Evolutionary conservation across 2,329 filamentous ascomycete species (phyloP), one percentile per base, ranked within the genome.

Genomic region (Trichoderma atroviride): DNA sequence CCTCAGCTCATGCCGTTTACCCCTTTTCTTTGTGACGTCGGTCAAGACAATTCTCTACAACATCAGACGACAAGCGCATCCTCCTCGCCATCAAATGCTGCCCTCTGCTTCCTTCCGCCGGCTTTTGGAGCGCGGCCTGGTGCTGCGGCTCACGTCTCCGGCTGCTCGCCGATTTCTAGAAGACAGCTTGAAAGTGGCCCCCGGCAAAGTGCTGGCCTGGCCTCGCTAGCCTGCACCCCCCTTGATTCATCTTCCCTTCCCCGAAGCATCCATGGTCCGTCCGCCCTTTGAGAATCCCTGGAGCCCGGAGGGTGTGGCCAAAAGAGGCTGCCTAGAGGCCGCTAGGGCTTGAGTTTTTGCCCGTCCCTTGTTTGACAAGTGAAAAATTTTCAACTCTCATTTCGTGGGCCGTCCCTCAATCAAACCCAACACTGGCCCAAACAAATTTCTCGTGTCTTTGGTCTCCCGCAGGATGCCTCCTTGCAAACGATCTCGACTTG

Each of bases 321-420:
- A 66, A 69, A 69, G 40, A 27, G 55, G 68, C 52, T 69, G 66
- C 66, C 66, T 69, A 29, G 66, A 53, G 14, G 66, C 66, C 58
- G 6, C 66, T 62, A 69, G 58, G 68, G 68, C 68, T 69, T 60
- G 60, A 53, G 35, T 22, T 58, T 50, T 70, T 59, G 68, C 63
- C 66, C 62, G 66, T 64, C 61, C 60, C 70, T 70, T 65, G 60
- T 69, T 70, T 60, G 62, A 68, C 70, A 69, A 65, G 64, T 68
- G 70, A 70, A 71, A 71, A 71, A 33, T 59, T 71, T 71, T 71
- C 69, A 61, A 56, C 37, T 64, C 55, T 71, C 70, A 71, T 71
- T 71, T 71, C 70, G 66, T 69, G 69, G 40, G 69, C 63, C 69
- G 57, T 66, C 57, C 56, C 63, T 68, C 69, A 66, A 70, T 70